These are phyloP conservation scores for Cladosporium sp. DNA, from an alignment of 2,329 filamentous ascomycete genomes.

Conservation along the genomic window DNA sequence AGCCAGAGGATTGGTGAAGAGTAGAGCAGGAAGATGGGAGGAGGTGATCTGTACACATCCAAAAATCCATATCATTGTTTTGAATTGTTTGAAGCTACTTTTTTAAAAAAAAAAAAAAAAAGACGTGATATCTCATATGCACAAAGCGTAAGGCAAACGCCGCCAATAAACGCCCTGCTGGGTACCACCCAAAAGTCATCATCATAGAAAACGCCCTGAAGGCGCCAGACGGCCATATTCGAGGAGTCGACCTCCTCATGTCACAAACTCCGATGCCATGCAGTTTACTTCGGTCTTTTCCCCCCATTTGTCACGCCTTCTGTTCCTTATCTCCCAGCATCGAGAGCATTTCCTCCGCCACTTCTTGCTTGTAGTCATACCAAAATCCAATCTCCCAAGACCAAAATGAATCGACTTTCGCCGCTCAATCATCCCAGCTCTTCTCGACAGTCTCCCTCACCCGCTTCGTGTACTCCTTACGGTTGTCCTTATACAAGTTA, in stretches of 20 bases:
- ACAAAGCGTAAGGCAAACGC: not conserved
- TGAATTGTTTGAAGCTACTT: too few species aligned
- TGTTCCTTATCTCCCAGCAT: not conserved
- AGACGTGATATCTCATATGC: not conserved
- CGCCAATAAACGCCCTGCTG: not conserved
- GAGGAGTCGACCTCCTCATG: too few species aligned
- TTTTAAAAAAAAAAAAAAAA: not conserved
- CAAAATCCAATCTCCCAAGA: not conserved
- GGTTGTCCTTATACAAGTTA: slow-evolving; percentile 97
- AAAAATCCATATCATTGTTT: not conserved
- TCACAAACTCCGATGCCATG: too few species aligned
- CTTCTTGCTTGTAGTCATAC: not conserved
- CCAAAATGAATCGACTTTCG: too few species aligned
- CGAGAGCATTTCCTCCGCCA: not conserved
- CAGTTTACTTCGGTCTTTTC: too few species aligned
- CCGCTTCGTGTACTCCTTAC: slow-evolving; percentile 91
- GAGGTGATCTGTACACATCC: too few species aligned
- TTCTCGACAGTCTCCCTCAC: slow-evolving; percentile 97
- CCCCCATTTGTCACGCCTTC: too few species aligned
- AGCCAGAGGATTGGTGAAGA: too few species aligned
- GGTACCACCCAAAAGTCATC: not conserved
- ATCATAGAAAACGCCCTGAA: not conserved
- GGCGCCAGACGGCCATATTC: too few species aligned
- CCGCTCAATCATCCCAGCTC: slow-evolving; percentile 84
- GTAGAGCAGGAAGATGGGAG: too few species aligned